phyloP scores from a whole-genome alignment of 192 early-diverging fungal species.

The Dissophora globulifera region DNA sequence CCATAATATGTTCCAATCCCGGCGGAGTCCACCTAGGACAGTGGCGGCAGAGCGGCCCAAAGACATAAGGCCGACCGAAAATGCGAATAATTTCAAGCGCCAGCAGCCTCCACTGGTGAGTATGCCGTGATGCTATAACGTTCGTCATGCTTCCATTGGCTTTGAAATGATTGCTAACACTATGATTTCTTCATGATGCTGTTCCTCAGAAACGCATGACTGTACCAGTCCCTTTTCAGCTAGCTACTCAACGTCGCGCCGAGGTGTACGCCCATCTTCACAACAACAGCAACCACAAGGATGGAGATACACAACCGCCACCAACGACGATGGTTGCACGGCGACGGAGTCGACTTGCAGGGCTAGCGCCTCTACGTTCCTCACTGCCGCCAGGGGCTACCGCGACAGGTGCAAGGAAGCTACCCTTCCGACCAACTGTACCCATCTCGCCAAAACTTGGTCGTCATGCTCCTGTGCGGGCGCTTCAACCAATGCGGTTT shows the following conservation, averaged over 20 bases:
- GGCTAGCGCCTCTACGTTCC: conserved; percentile 14
- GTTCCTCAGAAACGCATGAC: conserved; percentile 25
- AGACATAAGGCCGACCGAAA: neutral
- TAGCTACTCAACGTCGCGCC: conserved; percentile 31
- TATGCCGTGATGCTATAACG: neutral
- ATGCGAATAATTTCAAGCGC: neutral
- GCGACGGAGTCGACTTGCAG: conserved; percentile 20
- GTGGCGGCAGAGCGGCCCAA: neutral
- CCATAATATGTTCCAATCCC: conserved; percentile 20
- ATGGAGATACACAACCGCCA: neutral
- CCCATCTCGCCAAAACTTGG: conserved; percentile 38
- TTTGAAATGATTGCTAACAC: neutral
- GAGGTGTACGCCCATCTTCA: conserved; percentile 8
- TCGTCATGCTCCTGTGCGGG: conserved; percentile 6
- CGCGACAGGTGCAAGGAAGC: neutral
- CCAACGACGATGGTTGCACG: neutral
- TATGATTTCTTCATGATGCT: neutral
- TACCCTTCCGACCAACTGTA: conserved; percentile 18
- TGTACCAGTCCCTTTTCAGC: conserved; percentile 21
- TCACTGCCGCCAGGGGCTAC: neutral
- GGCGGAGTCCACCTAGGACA: neutral
- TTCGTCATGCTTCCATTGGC: neutral
- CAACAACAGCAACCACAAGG: neutral
- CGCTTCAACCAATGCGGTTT: conserved; percentile 22
- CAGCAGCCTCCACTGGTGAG: conserved; percentile 20